phyloP scores from a whole-genome alignment of 2,329 filamentous ascomycete genomes.

The Arthrobotrys pseudoclavata region DNA sequence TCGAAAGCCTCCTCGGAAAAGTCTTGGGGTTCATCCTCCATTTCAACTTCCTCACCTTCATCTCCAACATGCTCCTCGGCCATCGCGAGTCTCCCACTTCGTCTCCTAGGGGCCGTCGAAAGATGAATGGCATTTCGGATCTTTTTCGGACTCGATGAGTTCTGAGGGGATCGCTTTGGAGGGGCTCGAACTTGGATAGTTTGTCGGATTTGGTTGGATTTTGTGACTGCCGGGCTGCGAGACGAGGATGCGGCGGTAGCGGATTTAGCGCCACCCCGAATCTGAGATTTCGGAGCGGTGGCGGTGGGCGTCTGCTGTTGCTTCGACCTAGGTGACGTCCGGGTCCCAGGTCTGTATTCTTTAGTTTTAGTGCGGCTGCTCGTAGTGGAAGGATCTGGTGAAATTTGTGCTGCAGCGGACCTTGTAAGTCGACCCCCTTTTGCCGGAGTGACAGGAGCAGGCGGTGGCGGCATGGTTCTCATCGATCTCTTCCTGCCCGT shows the following conservation, averaged over 20 bases:
- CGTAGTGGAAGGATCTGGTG: constrained; percentile 60
- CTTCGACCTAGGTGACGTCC: constrained; percentile 62
- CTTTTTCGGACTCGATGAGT: constrained; percentile 19
- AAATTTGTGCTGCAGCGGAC: constrained; percentile 63
- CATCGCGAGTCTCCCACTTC: constrained; percentile 41
- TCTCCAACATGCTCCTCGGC: constrained; percentile 28
- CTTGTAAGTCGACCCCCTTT: constrained; percentile 65
- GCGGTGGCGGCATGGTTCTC: constrained; percentile 65
- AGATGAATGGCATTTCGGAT: constrained; percentile 8
- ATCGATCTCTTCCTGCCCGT: constrained; percentile 73
- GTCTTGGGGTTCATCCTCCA: constrained; percentile 68
- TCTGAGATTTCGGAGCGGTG: constrained; percentile 27
- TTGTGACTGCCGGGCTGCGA: constrained; percentile 36
- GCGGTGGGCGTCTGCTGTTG: constrained; percentile 40
- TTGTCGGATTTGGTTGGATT: constrained; percentile 22
- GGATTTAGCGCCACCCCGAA: constrained; percentile 22
- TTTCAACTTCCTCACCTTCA: constrained; percentile 59
- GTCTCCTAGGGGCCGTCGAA: constrained; percentile 39
- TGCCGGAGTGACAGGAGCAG: constrained; percentile 51
- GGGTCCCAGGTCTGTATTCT: constrained; percentile 65
- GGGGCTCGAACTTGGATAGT: constrained; percentile 16
- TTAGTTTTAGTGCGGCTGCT: constrained; percentile 49
- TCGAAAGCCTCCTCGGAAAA: constrained; percentile 71
- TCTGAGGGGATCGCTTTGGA: constrained; percentile 28
- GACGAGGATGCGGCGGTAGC: constrained; percentile 1